Conservation (phyloP, 257 asterid genomes). For the Sherardia arvensis region DNA sequence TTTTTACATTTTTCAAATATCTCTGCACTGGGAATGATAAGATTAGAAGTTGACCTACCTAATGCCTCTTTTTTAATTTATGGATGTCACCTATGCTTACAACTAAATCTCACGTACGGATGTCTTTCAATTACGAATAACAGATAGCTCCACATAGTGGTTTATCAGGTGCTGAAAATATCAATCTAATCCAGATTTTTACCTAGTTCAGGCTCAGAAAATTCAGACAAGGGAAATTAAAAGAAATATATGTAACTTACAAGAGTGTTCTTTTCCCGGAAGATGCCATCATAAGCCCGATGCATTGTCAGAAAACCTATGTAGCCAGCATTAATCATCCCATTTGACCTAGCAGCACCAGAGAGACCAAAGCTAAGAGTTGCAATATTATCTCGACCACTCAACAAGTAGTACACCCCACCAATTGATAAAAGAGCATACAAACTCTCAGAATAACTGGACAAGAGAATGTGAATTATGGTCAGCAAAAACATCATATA, state of each 20-base stretch:
- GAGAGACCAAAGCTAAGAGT: slow-evolving; percentile 72
- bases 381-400: slow-evolving; percentile 39
- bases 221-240: neutral
- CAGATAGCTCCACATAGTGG: no score
- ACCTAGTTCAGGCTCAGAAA: no score
- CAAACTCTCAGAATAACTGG: slow-evolving; percentile 89
- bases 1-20: no score
- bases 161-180: no score
- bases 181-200: no score
- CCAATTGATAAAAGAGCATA: slow-evolving; percentile 73
- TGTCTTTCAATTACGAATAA: no score
- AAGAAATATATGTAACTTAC: slow-evolving; percentile 33
- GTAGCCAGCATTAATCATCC: slow-evolving; percentile 85
- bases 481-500: slow-evolving; percentile 14
- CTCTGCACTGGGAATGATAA: no score
- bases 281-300: slow-evolving; percentile 38
- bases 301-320: slow-evolving; percentile 64
- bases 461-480: slow-evolving; percentile 12
- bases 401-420: slow-evolving; percentile 56
- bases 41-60: no score
- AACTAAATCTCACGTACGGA: no score
- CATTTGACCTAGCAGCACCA: slow-evolving; percentile 82
- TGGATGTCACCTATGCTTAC: no score
- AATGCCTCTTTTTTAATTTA: no score
- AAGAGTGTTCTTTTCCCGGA: slow-evolving; percentile 28